These are phyloP conservation scores for Ascomycota sp. DNA, from an alignment of 2,329 filamentous ascomycete genomes.

Conservation along the genomic window DNA sequence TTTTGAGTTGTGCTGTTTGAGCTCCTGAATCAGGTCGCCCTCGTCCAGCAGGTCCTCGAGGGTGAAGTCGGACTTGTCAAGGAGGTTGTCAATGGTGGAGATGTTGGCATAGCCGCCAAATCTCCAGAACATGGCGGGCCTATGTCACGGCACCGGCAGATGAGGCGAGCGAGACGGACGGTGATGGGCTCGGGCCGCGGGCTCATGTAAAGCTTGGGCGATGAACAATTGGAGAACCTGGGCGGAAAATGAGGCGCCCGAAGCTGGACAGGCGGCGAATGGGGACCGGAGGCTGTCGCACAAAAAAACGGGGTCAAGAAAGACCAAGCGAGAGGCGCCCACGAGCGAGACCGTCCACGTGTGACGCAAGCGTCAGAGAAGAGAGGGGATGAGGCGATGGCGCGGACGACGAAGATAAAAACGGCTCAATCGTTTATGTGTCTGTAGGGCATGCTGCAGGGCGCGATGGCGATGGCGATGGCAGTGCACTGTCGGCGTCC, in stretches of 20 bases:
- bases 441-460: too few species aligned
- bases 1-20: conserved; percentile 96
- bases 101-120: conserved; percentile 98
- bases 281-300: too few species aligned
- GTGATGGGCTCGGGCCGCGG: conserved; percentile 3
- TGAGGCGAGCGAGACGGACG: conserved; percentile 11
- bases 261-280: too few species aligned
- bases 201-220: conserved; percentile 5
- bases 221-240: too few species aligned
- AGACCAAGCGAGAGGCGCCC: too few species aligned
- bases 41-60: conserved; percentile 93
- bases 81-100: conserved; percentile 86
- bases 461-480: too few species aligned
- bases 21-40: conserved; percentile 86
- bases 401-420: too few species aligned
- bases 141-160: conserved; percentile 13
- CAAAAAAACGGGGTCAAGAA: neutral
- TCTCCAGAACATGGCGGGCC: conserved; percentile 88
- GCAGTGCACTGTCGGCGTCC: too few species aligned
- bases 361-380: conserved; percentile 1
- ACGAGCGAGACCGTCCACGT: too few species aligned
- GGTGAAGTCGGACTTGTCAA: conserved; percentile 89
- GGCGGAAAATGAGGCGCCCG: neutral
- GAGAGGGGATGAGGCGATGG: conserved; percentile 1
- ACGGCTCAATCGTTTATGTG: too few species aligned